A percentile compares a stretch with the other conserved stretches of the same genome.
phyloP scores from a whole-genome alignment of 73 alveolate species.

The Paramecium biaurelia region DNA sequence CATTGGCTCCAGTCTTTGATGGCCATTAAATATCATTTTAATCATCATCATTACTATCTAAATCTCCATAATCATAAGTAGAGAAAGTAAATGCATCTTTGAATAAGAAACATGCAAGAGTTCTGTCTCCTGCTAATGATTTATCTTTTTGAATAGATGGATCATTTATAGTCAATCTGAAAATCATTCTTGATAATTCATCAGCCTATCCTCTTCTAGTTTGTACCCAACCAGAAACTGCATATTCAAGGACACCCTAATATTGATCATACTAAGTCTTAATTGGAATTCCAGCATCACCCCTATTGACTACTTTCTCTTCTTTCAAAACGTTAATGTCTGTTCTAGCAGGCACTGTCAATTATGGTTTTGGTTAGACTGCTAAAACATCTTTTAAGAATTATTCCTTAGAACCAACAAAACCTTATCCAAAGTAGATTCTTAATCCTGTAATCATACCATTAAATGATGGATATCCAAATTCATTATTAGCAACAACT shows the following conservation, averaged over 20 bases:
- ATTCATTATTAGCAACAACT: constrained; percentile 37
- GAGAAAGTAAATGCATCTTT: constrained; percentile 25
- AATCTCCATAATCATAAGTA: constrained; percentile 43
- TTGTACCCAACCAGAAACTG: constrained; percentile 46
- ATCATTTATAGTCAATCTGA: constrained; percentile 29
- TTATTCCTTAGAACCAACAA: constrained; percentile 45
- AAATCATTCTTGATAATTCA: constrained; percentile 10
- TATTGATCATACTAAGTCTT: background rate
- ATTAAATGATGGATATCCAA: constrained; percentile 24
- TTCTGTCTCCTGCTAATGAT: constrained; percentile 31
- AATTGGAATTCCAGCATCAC: background rate
- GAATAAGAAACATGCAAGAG: constrained; percentile 4
- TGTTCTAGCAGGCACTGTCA: background rate
- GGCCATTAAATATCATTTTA: background rate
- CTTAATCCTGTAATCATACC: constrained; percentile 41
- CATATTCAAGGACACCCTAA: constrained; percentile 47
- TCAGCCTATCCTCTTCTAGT: constrained; percentile 8
- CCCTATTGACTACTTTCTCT: background rate
- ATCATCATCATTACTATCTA: constrained; percentile 22
- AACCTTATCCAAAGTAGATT: constrained; percentile 33
- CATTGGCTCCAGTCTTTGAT: background rate
- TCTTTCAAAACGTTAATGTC: background rate
- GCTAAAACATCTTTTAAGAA: constrained; percentile 1
- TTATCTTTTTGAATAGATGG: background rate
- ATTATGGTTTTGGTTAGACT: background rate